A percentile compares a stretch with the other conserved stretches of the same genome.
These are phyloP conservation scores for Suhomyces taliae DNA, from an alignment of 1,139 yeast species.

Conservation along the genomic window DNA sequence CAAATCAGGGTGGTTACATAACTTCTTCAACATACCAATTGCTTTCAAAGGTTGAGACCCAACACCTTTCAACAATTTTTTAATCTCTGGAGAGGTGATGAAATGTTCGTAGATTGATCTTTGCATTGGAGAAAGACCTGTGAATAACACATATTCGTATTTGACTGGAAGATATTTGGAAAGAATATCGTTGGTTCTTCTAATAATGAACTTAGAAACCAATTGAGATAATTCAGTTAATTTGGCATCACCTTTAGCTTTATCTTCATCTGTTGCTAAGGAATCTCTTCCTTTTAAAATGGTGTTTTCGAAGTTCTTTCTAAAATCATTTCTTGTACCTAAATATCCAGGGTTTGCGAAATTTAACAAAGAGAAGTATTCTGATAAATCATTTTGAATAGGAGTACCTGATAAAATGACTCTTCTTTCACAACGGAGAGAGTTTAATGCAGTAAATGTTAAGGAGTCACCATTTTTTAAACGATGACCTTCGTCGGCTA, in stretches of 20 bases:
- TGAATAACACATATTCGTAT: slow-evolving; percentile 93
- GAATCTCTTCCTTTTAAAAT: slow-evolving; percentile 90
- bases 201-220: slow-evolving; percentile 86
- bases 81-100: slow-evolving; percentile 78
- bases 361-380: slow-evolving; percentile 84
- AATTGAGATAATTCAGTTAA: slow-evolving; percentile 67
- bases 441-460: slow-evolving; percentile 85
- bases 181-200: slow-evolving; percentile 93
- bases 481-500: slow-evolving; percentile 97
- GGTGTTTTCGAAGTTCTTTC: slow-evolving; percentile 78
- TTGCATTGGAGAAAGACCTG: slow-evolving; percentile 81
- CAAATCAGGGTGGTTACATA: slow-evolving; percentile 92
- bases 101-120: slow-evolving; percentile 67
- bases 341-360: slow-evolving; percentile 94
- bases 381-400: slow-evolving; percentile 93
- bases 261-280: slow-evolving; percentile 79
- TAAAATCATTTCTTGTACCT: slow-evolving; percentile 81
- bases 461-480: slow-evolving; percentile 92
- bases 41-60: slow-evolving; percentile 89
- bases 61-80: slow-evolving; percentile 62
- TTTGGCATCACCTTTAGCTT: slow-evolving; percentile 69
- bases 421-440: slow-evolving; percentile 80
- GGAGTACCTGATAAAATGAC: slow-evolving; percentile 97
- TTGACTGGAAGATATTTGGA: slow-evolving; percentile 93
- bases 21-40: slow-evolving; percentile 81